A percentile compares a stretch with the other conserved stretches of the same genome.
These are phyloP conservation scores for Lathyrus tuberosus DNA, from an alignment of 306 rosid species.

Conservation along the genomic window DNA sequence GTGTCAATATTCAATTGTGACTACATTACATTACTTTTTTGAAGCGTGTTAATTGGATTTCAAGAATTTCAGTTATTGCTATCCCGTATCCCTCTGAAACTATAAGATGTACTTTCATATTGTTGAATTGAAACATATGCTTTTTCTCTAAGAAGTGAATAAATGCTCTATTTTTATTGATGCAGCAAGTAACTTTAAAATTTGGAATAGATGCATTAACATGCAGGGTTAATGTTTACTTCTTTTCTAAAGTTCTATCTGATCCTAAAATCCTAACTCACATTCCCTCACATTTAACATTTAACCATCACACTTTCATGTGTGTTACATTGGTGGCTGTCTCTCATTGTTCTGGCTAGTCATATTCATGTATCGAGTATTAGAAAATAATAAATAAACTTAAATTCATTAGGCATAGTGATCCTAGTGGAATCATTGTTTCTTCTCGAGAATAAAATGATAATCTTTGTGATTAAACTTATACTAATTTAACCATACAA, in stretches of 20 bases:
- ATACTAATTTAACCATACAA: background rate
- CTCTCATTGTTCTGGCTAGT: background rate
- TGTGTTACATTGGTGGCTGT: background rate
- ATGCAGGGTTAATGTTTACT: background rate
- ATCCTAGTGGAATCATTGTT: slow-evolving; percentile 18
- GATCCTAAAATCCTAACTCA: background rate
- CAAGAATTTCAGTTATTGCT: background rate
- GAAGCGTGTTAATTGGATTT: background rate
- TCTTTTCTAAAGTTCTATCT: background rate
- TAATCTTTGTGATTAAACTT: slow-evolving; percentile 5
- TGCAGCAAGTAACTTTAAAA: background rate
- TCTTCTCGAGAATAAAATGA: slow-evolving; percentile 7
- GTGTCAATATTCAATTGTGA: no score
- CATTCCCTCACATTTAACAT: background rate
- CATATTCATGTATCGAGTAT: background rate
- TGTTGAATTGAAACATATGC: slow-evolving; percentile 25
- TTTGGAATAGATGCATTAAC: background rate
- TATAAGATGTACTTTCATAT: background rate
- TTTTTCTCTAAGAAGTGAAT: background rate
- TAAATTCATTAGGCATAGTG: background rate
- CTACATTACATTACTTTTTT: no score
- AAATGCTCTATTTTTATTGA: slow-evolving; percentile 2
- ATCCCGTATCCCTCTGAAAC: no score
- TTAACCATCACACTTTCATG: background rate
- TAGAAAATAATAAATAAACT: background rate